Evolutionary conservation across 139 green algal species (phyloP), one percentile per base, ranked within the genome.

Genomic region (Nannochloris sp.): DNA sequence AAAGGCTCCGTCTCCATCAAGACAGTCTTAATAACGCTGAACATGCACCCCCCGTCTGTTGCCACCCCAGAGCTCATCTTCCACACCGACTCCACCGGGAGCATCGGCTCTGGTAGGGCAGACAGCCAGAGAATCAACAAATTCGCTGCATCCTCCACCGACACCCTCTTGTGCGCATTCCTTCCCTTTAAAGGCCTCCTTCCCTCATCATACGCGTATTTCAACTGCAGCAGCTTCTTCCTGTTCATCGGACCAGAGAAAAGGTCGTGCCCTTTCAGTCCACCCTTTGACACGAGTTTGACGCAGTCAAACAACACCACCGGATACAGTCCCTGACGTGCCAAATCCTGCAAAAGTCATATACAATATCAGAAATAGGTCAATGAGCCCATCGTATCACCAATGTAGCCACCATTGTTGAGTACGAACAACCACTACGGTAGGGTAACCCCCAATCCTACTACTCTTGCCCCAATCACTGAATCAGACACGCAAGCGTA

Each of bases 71-170:
- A 55, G 8, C 63, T 43, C 13, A 76, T 37, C 23, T 66, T 64
- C 2, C 61, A 57, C 36, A 72, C 59, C 5, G 63, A 40, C 11
- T 49, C 65, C 2, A 36, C 17, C 4, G 70, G 65, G 33, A 73
- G 66, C 5, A 77, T 48, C 5, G 70, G 65, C 65, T 69, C 59
- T 1, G 70, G 65, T 2, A 73, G 50, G 4, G 65, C 50, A 6
- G 37, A n/a, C 26, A 77, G 65, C 70, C 70, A 77, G 23, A 69
- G 49, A 49, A 77, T 51, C 59, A 77, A 64, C 28, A 77, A 49
- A 48, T 66, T 68, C 17, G 70, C 70, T 31, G 69, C 55, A 63
- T 31, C 37, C 23, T 14, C 11, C 14, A 23, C 17, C 23, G 17
- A 26, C 16, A 25, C 30, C 31, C 33, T 46, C 17, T 43, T 56